These are phyloP conservation scores for Paecilomyces fulvus DNA, from an alignment of 2,329 filamentous ascomycete species.

Conservation along the genomic window DNA sequence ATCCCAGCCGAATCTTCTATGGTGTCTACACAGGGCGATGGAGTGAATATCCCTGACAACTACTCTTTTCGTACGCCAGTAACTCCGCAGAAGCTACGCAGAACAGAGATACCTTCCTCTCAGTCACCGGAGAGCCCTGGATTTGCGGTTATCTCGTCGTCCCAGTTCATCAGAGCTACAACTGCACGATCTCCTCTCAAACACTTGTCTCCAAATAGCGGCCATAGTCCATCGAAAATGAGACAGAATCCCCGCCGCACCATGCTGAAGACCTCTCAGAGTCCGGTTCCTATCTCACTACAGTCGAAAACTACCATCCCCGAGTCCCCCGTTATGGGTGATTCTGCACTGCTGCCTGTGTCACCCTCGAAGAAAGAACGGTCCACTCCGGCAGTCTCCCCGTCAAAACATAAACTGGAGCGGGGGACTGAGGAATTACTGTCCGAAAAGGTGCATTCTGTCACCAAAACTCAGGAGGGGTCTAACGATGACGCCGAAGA, in stretches of 20 bases:
- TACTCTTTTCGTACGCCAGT: constrained; percentile 8
- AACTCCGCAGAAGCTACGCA: constrained; percentile 26
- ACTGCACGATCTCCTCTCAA: constrained; percentile 21
- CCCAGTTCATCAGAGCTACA: constrained; percentile 20
- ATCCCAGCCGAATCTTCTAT: not conserved
- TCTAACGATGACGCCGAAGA: not conserved
- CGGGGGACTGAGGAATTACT: not conserved
- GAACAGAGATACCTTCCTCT: constrained; percentile 32
- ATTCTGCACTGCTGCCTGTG: not conserved
- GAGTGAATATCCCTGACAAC: not conserved
- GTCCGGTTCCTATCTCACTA: constrained; percentile 1
- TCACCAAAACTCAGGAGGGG: not conserved
- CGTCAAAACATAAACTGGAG: not conserved
- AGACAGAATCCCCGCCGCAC: constrained; percentile 7
- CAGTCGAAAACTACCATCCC: not conserved
- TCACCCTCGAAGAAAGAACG: not conserved
- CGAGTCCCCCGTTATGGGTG: not conserved
- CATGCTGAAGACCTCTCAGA: constrained; percentile 4
- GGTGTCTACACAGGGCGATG: not conserved
- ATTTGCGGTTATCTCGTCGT: constrained; percentile 27
- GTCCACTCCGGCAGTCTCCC: not conserved
- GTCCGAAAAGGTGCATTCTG: not conserved
- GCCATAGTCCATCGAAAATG: constrained; percentile 11
- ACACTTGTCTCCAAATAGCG: constrained; percentile 1
- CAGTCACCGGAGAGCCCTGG: constrained; percentile 36